Evolutionary conservation across 2,329 filamentous ascomycete species (phyloP), one percentile per base, ranked within the genome.

Genomic region (Penicillium thymicola): DNA sequence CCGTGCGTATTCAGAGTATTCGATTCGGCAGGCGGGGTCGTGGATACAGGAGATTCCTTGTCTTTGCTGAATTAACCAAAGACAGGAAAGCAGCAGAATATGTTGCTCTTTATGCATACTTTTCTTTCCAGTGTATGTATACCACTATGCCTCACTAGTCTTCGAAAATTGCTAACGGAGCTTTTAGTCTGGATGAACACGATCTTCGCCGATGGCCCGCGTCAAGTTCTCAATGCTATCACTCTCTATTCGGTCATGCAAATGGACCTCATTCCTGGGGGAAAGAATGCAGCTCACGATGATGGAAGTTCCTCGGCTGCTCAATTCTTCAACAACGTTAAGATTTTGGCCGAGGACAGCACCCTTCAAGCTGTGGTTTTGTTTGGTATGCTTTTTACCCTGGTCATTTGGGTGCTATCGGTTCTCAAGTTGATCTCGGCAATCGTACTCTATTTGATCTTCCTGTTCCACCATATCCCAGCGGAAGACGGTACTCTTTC

Each of bases 381-480:
- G 50, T 89, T 87, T 38, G 88, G 90, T 74, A 97, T 97, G 94
- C 78, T 92, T 61, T 97, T 96, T 76, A 97, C 93, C 4, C 74
- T 96, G 23, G 72, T 97, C 53, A 85, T 97, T 65, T 97, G 93
- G 93, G 81, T 92, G 14, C 86, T 97, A 65, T 89, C 89, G 0
- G 83, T 89, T 6, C 70, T 97, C 52, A 81, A 78, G 55, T 80
- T 97, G 49, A 77, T 93, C n/a, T 70, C 89, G 10, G 91, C 90
- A 0, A 78, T 86, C 23, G 67, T 95, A 1, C 86, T 96, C 58
- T 97, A 96, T 75, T 74, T 96, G 37, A 84, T 90, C 67, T 99
- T 96, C 73, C 82, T 99, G 6, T 96, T 89, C 84, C 89, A 94
- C 74, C 94, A 93, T 75, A 93, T 99, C 59, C 92, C 92, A 1